Evolutionary conservation across 495 filamentous ascomycete genomes (phyloP).

Genomic region (Aeminium ludgeri): DNA sequence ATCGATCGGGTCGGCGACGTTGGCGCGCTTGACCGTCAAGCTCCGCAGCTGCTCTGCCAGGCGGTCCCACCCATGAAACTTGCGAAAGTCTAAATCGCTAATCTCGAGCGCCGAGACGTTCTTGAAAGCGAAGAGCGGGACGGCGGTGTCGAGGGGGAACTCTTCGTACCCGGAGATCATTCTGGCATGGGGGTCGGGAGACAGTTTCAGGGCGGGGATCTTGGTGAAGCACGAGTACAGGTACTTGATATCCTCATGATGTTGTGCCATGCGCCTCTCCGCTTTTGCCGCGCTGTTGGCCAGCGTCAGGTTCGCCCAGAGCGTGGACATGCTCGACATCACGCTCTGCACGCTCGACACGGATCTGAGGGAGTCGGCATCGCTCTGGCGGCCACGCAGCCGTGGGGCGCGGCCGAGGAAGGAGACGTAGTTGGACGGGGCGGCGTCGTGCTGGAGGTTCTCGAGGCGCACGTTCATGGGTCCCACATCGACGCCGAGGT

Average conservation of each 20-base stretch:
- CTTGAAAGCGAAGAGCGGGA: slow-evolving; percentile 88
- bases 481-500: slow-evolving; percentile 72
- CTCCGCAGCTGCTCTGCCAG: slow-evolving; percentile 80
- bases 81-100: slow-evolving; percentile 84
- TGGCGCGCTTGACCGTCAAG: slow-evolving; percentile 72
- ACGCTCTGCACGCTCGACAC: slow-evolving; percentile 94
- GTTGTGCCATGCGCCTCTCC: slow-evolving; percentile 70
- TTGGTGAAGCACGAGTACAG: slow-evolving; percentile 97
- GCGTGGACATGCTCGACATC: slow-evolving; percentile 82
- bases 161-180: slow-evolving; percentile 89
- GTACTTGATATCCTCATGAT: slow-evolving; percentile 79
- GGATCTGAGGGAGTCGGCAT: slow-evolving; percentile 81
- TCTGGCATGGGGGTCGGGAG: slow-evolving; percentile 75
- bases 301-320: slow-evolving; percentile 80
- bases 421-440: slow-evolving; percentile 85
- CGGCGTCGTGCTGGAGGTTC: slow-evolving; percentile 75
- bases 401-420: slow-evolving; percentile 69
- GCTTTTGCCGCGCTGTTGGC: slow-evolving; percentile 58
- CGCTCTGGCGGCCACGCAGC: slow-evolving; percentile 44
- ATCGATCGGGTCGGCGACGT: slow-evolving; percentile 78
- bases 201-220: slow-evolving; percentile 75
- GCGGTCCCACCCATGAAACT: slow-evolving; percentile 93
- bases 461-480: slow-evolving; percentile 93
- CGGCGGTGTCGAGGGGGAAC: slow-evolving; percentile 96
- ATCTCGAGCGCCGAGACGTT: slow-evolving; percentile 87